These are phyloP conservation scores for Aureobasidium subglaciale DNA, from an alignment of 2,329 filamentous ascomycete genomes.

Conservation along the genomic window DNA sequence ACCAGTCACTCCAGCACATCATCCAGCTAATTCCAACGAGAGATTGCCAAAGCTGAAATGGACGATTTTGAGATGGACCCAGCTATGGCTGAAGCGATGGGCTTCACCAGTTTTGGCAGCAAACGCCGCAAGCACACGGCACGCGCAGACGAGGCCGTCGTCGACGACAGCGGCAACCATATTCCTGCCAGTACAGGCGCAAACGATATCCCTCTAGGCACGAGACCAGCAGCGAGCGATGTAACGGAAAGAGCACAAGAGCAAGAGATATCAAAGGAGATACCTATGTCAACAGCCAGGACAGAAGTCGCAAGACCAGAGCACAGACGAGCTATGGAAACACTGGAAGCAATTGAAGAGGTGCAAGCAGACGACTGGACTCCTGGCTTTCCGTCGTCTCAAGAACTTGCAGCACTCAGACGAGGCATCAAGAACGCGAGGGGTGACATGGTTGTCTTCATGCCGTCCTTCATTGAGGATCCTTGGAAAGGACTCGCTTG, in stretches of 20 bases:
- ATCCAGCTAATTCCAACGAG: not conserved
- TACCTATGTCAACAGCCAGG: not conserved
- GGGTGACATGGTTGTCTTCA: conserved; percentile 64
- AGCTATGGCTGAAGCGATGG: conserved; percentile 62
- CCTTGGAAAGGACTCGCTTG: conserved; percentile 57
- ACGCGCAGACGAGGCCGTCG: conserved; percentile 36
- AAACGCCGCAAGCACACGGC: conserved; percentile 65
- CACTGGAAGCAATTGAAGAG: not conserved
- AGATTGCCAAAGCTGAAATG: too few species aligned
- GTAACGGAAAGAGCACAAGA: not conserved
- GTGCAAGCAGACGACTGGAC: not conserved
- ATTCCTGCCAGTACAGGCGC: conserved; percentile 29
- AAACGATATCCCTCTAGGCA: conserved; percentile 23
- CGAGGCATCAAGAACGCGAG: conserved; percentile 36
- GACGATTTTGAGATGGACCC: conserved; percentile 39
- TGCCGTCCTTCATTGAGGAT: conserved; percentile 62
- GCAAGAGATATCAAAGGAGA: not conserved
- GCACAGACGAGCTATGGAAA: too few species aligned
- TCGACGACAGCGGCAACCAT: conserved; percentile 31
- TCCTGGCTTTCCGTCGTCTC: not conserved
- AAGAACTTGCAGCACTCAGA: conserved; percentile 9
- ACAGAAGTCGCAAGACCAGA: not conserved
- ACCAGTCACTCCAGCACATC: not conserved
- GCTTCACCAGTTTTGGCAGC: conserved; percentile 64
- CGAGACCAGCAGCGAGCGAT: not conserved